A percentile compares a stretch with the other conserved stretches of the same genome.
These are phyloP conservation scores for Zostera marina DNA, from an alignment of 116 monocot species.

Conservation along the genomic window DNA sequence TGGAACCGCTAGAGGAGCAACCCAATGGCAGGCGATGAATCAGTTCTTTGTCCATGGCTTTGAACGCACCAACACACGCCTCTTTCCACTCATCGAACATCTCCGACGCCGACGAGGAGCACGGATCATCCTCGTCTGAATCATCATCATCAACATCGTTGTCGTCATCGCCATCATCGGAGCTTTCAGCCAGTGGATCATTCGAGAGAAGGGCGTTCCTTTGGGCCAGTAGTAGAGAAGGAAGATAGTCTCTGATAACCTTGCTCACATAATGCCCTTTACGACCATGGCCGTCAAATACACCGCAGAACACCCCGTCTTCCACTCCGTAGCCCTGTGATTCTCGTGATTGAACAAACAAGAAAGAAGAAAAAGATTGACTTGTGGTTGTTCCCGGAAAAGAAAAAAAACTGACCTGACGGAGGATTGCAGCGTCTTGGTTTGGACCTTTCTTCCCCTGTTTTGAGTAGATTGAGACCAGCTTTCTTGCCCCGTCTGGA, in stretches of 20 bases:
- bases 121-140: constrained; percentile 19
- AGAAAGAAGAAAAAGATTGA: too few species aligned
- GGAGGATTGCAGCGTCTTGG: constrained; percentile 73
- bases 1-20: constrained; percentile 57
- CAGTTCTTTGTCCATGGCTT: constrained; percentile 73
- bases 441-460: constrained; percentile 76
- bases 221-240: constrained; percentile 45
- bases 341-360: background rate
- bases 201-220: constrained; percentile 24
- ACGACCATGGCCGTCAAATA: constrained; percentile 88
- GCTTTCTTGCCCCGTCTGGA: constrained; percentile 14
- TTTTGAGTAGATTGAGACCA: constrained; percentile 64
- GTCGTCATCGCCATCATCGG: constrained; percentile 16
- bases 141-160: constrained; percentile 16
- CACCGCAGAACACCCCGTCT: constrained; percentile 68
- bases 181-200: background rate
- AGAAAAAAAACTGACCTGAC: constrained; percentile 25
- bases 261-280: constrained; percentile 62
- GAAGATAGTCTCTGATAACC: constrained; percentile 60
- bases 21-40: constrained; percentile 29
- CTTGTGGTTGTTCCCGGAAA: too few species aligned
- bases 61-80: constrained; percentile 57
- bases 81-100: constrained; percentile 85
- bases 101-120: constrained; percentile 20
- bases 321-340: constrained; percentile 58